phyloP scores from a whole-genome alignment of 1,284 basidiomycete species.

The Ganoderma multipileum region DNA sequence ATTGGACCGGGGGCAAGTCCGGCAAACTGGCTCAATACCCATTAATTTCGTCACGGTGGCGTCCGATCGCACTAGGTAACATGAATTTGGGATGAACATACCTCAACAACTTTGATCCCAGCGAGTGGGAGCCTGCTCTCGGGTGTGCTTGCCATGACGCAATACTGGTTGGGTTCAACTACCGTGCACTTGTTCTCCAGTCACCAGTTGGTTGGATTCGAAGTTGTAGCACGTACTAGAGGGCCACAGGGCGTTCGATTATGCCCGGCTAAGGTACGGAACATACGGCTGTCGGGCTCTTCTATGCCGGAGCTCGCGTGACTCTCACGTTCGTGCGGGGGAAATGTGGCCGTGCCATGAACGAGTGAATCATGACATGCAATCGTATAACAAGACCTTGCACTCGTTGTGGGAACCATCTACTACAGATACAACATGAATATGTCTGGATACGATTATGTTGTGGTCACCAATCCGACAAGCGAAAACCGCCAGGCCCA shows the following conservation, averaged over 20 bases:
- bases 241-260: too few relatives aligned
- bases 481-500: not conserved
- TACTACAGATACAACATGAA: not conserved
- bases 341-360: too few relatives aligned
- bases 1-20: slow-evolving; percentile 88
- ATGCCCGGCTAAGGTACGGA: too few relatives aligned
- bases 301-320: not conserved
- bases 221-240: not conserved
- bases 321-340: not conserved
- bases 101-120: slow-evolving; percentile 67
- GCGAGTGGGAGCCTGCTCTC: slow-evolving; percentile 42
- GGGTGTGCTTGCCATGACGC: not conserved
- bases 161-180: not conserved
- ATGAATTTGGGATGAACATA: slow-evolving; percentile 32
- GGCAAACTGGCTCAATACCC: slow-evolving; percentile 63
- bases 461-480: not conserved
- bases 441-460: not conserved
- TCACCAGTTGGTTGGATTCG: not conserved
- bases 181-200: not conserved
- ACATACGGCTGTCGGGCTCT: not conserved
- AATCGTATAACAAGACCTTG: not conserved
- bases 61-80: not conserved
- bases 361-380: not conserved
- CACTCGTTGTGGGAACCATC: not conserved
- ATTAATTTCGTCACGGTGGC: not conserved